phyloP scores from a whole-genome alignment of 2,329 filamentous ascomycete genomes.

The Chaetomiaceae sp. region DNA sequence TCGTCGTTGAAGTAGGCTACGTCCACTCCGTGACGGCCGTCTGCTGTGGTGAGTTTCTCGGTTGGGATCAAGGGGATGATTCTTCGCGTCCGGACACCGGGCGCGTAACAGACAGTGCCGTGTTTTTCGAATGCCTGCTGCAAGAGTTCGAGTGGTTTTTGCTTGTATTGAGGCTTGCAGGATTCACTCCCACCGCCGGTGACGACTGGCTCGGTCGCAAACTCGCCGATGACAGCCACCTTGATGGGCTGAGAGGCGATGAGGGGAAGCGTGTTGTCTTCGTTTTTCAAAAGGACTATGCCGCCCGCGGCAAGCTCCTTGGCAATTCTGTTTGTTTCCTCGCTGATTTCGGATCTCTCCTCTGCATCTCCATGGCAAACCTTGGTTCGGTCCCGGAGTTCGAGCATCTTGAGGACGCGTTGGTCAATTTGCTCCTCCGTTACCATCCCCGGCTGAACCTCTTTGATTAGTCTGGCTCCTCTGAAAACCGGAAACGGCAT shows the following conservation, averaged over 20 bases:
- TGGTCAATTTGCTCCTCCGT: neutral
- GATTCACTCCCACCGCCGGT: neutral
- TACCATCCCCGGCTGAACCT: neutral
- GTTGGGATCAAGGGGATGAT: neutral
- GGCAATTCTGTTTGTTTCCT: neutral
- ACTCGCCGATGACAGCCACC: neutral
- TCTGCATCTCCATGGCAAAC: neutral
- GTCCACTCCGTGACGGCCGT: neutral
- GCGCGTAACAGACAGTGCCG: neutral
- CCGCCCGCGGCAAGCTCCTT: neutral
- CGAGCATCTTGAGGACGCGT: neutral
- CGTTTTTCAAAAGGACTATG: neutral
- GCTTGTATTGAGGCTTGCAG: neutral
- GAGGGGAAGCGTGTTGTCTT: neutral
- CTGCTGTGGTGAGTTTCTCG: neutral
- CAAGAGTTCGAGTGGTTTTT: neutral
- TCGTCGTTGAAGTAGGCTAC: neutral
- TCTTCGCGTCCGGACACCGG: neutral
- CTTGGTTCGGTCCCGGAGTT: neutral
- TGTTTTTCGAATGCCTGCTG: neutral
- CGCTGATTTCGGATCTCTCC: neutral
- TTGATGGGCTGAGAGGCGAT: neutral
- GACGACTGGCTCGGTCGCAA: neutral
- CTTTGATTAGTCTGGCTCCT: neutral
- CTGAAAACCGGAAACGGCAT: neutral